Base-by-base conservation (phyloP, 2,329 filamentous ascomycete species). In the Penicillium decumbens region DNA sequence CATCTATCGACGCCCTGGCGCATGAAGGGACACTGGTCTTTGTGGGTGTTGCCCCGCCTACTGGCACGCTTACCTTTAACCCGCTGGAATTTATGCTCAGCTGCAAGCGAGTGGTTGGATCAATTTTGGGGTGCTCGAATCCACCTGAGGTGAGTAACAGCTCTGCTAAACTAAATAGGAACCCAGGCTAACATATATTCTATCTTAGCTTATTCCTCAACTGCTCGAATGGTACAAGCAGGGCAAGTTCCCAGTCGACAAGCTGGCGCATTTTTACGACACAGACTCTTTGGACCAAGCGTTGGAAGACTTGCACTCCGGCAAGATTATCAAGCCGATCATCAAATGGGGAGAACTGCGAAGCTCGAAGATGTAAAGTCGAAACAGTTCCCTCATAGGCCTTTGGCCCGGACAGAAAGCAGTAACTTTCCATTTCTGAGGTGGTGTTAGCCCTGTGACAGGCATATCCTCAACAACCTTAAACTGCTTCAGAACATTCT, bases 191-290 rank as follows among this genome's bases (percentile, higher is more conserved):
- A 48, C 5, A 2, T 28, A 6, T 25, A 3, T 3, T n/a, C 2
- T 7, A 25, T 10, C n/a, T 10, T 39, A 70, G 64, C 61, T 69
- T 51, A 59, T 70, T 23, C 68, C 68, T 0, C 49, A 63, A 30
- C 48, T 70, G 12, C 59, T 70, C 33, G 50, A 60, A 35, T 55
- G 67, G 13, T 67, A 70, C 33, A 58, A 56, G 15, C 49, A 62
- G 33, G 68, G 67, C 2, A 63, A 59, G 25, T 71, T 70, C 43
- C 67, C 67, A 0, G 53, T 71, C 10, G 66, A 70, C 15, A 68
- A 57, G 39, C 53, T 71, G 30, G 64, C 60, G 44, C 62, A 57
- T 29, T 55, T 64, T 0, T 71, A 70, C 49, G 4, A 43, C 6
- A 32, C 46, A 3, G 35, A 40, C 10, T 30, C 28, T 1, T 25